Evolutionary conservation across 768 basidiomycete genomes (phyloP), one percentile per base, ranked within the genome.

Genomic region (Hortiboletus campestris): DNA sequence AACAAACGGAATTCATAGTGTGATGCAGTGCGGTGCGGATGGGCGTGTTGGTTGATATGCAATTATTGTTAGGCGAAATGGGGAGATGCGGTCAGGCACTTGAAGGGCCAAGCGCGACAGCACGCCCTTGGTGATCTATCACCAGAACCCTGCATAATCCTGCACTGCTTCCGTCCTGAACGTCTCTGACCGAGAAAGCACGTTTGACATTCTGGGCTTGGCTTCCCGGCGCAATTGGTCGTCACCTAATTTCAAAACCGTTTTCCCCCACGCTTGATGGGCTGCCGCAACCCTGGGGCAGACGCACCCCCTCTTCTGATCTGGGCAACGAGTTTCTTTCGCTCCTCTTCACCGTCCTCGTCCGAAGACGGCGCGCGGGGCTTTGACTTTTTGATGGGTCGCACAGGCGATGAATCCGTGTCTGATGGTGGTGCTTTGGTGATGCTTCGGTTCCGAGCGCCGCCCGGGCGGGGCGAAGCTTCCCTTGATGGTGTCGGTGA

Each of bases 211-310:
- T 35, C 50, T 28, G 8, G 40, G 38, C 10, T 31, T 48, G 22
- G 45, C 45, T 47, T 29, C 47, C 46, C 36, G 43, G 53, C 29
- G 14, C 32, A 52, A 44, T 44, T 25, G 57, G 52, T 16, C 17
- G 22, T 20, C 19, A 17, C 22, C 11, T 28, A 50, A 45, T 57
- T 78, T 77, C 89, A 75, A 89, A 91, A 69, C 58, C 85, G 80
- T 68, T 83, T 88, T 31, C 84, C 87, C 35, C 86, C 86, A 60
- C 89, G 81, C 72, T 85, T 90, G 58, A 91, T 75, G 6, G 89
- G 89, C 62, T 91, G 89, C 62, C 83, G 80, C 42, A 84, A 77
- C 39, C 84, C 84, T 51, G 84, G 75, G 57, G 76, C 75, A 46
- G 69, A 62, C 41, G 68, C 65, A 46, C 65, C 59, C 42, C 76